Evolutionary conservation across 257 asterid species (phyloP).

Genomic region (Capsicum chinense): DNA sequence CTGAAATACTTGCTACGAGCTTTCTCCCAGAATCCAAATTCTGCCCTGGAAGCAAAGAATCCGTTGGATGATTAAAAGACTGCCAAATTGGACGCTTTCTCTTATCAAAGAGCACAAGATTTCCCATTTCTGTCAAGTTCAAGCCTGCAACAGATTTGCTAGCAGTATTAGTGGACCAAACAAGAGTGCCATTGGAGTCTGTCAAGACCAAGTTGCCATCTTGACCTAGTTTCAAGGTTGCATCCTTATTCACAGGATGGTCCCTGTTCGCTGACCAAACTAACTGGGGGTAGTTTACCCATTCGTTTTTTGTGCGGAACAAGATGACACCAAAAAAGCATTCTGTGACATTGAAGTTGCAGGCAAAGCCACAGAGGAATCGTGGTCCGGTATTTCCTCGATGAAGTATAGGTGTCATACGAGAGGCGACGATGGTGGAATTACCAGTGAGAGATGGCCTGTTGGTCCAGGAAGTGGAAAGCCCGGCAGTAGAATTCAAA

Average conservation of each 20-base stretch:
- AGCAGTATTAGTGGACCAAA: conserved; percentile 24
- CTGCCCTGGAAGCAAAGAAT: conserved; percentile 29
- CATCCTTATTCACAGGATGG: conserved; percentile 1
- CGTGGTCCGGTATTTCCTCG: not conserved
- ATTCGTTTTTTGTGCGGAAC: not conserved
- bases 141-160: not conserved
- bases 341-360: not conserved
- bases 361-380: not conserved
- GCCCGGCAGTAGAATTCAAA: not conserved
- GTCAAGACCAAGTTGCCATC: conserved; percentile 31
- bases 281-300: not conserved
- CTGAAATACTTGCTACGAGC: not conserved
- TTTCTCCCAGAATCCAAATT: not conserved
- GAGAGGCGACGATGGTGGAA: not conserved
- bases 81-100: not conserved
- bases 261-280: conserved; percentile 31
- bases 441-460: not conserved
- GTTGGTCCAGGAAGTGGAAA: conserved; percentile 14
- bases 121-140: conserved; percentile 25
- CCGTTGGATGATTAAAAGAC: conserved; percentile 31
- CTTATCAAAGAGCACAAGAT: conserved; percentile 28
- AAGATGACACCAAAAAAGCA: conserved; percentile 11
- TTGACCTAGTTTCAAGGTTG: not conserved
- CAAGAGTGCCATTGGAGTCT: conserved; percentile 23
- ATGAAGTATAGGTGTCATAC: not conserved